These are phyloP conservation scores for Leucocoprinus leucothites DNA, from an alignment of 768 basidiomycete species.

Conservation along the genomic window DNA sequence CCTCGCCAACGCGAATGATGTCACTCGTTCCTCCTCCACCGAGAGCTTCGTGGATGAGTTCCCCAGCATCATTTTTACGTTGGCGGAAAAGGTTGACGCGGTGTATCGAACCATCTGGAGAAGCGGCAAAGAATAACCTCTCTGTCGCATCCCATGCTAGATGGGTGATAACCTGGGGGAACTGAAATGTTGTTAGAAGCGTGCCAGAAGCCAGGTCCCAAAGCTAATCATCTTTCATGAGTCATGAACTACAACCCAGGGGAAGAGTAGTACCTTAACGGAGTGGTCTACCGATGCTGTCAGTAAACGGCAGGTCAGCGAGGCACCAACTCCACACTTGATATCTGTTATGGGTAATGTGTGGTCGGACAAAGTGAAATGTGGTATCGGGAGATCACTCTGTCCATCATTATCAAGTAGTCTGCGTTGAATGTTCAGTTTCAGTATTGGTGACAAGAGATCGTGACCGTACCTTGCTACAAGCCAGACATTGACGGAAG, in stretches of 20 bases:
- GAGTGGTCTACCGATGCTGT: slow-evolving; percentile 87
- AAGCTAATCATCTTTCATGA: slow-evolving; percentile 39
- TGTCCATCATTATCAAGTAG: slow-evolving; percentile 73
- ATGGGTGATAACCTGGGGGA: slow-evolving; percentile 70
- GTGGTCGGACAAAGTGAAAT: slow-evolving; percentile 83
- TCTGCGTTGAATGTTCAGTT: slow-evolving; percentile 37
- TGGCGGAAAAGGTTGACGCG: slow-evolving; percentile 78
- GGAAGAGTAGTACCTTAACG: slow-evolving; percentile 62
- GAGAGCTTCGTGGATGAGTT: slow-evolving; percentile 57
- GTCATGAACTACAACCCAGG: slow-evolving; percentile 11
- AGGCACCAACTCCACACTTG: slow-evolving; percentile 72
- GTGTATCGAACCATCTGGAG: slow-evolving; percentile 69
- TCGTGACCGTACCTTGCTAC: slow-evolving; percentile 66
- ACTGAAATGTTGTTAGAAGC: slow-evolving; percentile 84
- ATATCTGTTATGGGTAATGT: slow-evolving; percentile 88
- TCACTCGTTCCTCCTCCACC: slow-evolving; percentile 74
- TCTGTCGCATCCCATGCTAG: slow-evolving; percentile 83
- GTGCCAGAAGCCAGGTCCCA: slow-evolving; percentile 78
- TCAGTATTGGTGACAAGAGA: slow-evolving; percentile 12
- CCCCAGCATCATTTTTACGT: slow-evolving; percentile 50
- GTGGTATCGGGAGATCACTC: slow-evolving; percentile 72
- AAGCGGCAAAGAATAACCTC: slow-evolving; percentile 85
- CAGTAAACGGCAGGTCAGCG: slow-evolving; percentile 73
- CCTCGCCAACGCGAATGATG: slow-evolving; percentile 64
- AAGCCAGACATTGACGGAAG: slow-evolving; percentile 86